Conservation (phyloP, 2,329 filamentous ascomycete genomes). For the Zymoseptoria tritici region DNA sequence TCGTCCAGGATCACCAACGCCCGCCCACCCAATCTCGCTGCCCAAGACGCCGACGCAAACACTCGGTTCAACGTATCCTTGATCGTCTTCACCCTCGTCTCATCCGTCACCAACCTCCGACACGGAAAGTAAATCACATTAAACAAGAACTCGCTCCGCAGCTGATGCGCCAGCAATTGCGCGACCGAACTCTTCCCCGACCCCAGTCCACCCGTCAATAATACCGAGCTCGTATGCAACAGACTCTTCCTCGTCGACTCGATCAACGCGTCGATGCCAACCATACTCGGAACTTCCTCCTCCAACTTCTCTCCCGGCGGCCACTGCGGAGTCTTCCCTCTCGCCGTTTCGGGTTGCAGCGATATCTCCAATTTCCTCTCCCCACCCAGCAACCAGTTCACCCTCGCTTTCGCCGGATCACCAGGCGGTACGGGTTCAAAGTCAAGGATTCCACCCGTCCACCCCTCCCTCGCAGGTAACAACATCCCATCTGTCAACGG, state of each 20-base stretch:
- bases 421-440: conserved; percentile 56
- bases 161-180: conserved; percentile 63
- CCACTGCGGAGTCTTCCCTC: conserved; percentile 44
- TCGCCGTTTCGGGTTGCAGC: conserved; percentile 66
- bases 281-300: conserved; percentile 52
- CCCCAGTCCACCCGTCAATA: conserved; percentile 81
- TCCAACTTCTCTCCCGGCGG: conserved; percentile 52
- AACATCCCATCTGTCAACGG: conserved; percentile 86
- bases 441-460: conserved; percentile 76
- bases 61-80: conserved; percentile 79
- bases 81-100: conserved; percentile 80
- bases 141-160: conserved; percentile 67
- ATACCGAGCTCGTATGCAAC: conserved; percentile 76
- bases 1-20: conserved; percentile 86
- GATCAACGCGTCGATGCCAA: conserved; percentile 76
- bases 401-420: conserved; percentile 39
- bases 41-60: conserved; percentile 88
- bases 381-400: conserved; percentile 68
- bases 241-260: conserved; percentile 67
- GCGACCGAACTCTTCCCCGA: conserved; percentile 82
- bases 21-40: conserved; percentile 74
- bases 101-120: conserved; percentile 79
- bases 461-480: conserved; percentile 58
- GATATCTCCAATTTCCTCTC: conserved; percentile 68
- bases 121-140: conserved; percentile 83